These are phyloP conservation scores for Penicillium sp. DNA, from an alignment of 2,329 filamentous ascomycete species.

Conservation along the genomic window DNA sequence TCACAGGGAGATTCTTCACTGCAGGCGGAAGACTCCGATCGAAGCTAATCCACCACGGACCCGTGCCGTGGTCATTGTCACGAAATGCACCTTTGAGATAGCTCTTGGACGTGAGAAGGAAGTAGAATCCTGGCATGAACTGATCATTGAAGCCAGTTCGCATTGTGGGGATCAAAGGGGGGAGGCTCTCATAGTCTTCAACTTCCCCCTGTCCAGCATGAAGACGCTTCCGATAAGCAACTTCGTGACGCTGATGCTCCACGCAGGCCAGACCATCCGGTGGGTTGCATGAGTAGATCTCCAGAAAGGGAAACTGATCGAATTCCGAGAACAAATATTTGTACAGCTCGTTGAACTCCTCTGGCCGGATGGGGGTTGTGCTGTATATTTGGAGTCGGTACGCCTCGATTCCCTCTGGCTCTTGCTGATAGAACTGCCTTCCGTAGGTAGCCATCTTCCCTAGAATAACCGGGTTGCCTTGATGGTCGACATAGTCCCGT, in stretches of 20 bases:
- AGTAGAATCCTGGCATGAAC: background rate
- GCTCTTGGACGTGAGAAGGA: background rate
- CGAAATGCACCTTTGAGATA: background rate
- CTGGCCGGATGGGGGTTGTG: background rate
- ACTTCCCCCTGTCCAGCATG: background rate
- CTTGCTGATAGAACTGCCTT: background rate
- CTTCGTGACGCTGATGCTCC: background rate
- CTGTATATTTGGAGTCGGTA: background rate
- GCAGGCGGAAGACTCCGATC: background rate
- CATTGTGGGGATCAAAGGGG: background rate
- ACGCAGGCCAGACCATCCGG: background rate
- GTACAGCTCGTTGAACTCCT: background rate
- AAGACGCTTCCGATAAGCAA: background rate
- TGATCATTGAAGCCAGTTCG: background rate
- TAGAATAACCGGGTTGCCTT: background rate
- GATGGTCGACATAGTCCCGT: background rate
- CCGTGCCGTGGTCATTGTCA: background rate
- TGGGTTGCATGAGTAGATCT: background rate
- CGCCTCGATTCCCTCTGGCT: background rate
- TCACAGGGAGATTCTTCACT: background rate
- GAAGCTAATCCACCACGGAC: background rate
- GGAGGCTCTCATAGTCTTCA: background rate
- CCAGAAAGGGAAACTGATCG: background rate
- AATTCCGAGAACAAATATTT: background rate
- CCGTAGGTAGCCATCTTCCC: background rate